Percentiles rank a stretch among this genome's conserved stretches.
phyloP scores from a whole-genome alignment of 83 land plant species.

The Thuja plicata region DNA sequence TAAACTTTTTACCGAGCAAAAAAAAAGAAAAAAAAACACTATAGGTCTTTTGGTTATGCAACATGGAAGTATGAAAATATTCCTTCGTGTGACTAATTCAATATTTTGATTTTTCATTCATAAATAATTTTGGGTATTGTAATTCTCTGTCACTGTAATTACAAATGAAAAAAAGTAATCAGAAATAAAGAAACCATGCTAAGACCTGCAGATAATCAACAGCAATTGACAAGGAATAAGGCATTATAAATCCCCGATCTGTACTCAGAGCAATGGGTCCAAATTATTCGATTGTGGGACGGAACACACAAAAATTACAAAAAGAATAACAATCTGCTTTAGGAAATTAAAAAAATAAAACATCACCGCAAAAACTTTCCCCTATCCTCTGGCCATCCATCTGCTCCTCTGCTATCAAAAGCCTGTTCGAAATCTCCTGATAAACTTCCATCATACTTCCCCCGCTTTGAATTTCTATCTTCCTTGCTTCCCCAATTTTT shows the following conservation, averaged over 20 bases:
- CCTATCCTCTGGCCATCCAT: constrained; percentile 67
- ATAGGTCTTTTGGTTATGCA: neutral
- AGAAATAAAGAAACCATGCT: too few relatives aligned
- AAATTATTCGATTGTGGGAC: neutral
- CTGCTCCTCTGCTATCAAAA: constrained; percentile 89
- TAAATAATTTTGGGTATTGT: neutral
- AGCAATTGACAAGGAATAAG: neutral
- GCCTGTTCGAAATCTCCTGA: constrained; percentile 29
- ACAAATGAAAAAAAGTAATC: neutral
- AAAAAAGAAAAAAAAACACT: too few relatives aligned
- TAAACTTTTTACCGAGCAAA: too few relatives aligned
- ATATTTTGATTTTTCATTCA: neutral
- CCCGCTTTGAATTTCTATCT: constrained; percentile 40
- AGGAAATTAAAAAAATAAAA: neutral
- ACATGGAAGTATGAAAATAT: neutral
- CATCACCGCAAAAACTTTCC: constrained; percentile 63
- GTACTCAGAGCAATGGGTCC: neutral
- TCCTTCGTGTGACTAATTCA: neutral
- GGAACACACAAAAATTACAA: neutral
- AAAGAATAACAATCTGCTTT: neutral
- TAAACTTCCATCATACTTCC: constrained; percentile 18
- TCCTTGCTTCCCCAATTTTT: constrained; percentile 28
- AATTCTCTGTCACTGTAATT: neutral
- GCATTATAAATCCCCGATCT: neutral
- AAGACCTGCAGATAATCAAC: neutral